phyloP scores from a whole-genome alignment of 805 yeast genomes.

The Ogataea trehaloabstinens region DNA sequence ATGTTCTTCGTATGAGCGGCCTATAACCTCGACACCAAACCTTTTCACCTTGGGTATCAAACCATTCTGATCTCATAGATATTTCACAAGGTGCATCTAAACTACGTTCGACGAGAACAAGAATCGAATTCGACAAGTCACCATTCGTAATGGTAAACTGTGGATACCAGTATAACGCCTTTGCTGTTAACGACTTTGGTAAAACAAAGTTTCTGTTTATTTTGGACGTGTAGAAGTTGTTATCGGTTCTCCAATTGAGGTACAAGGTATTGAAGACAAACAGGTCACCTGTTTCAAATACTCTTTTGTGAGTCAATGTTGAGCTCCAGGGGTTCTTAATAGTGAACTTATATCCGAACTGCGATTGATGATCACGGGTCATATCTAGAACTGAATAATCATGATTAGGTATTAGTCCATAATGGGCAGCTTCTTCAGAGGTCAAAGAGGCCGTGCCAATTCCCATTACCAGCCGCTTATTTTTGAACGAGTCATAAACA shows the following conservation, averaged over 20 bases:
- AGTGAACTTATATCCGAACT: constrained; percentile 20
- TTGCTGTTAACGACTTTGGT: constrained; percentile 32
- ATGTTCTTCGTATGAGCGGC: constrained; percentile 14
- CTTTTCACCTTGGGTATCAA: constrained; percentile 31
- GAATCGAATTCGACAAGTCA: constrained; percentile 31
- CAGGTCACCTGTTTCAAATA: constrained; percentile 31
- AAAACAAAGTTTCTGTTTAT: constrained; percentile 23
- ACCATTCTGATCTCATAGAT: constrained; percentile 17
- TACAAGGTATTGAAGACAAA: constrained; percentile 51
- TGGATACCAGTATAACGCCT: constrained; percentile 8
- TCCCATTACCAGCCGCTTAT: constrained; percentile 49
- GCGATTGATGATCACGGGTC: constrained; percentile 14
- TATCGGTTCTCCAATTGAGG: constrained; percentile 55
- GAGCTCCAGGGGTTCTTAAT: constrained; percentile 48
- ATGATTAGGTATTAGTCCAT: constrained; percentile 54
- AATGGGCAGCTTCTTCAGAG: constrained; percentile 29
- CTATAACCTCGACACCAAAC: constrained; percentile 20
- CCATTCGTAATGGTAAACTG: constrained; percentile 44
- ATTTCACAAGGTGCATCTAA: constrained; percentile 22
- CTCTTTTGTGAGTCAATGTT: constrained; percentile 14
- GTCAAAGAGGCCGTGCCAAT: constrained; percentile 62
- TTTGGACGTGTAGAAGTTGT: not conserved
- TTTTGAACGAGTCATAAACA: constrained; percentile 30
- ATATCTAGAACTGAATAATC: constrained; percentile 65
- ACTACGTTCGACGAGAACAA: constrained; percentile 53